Base-by-base conservation (phyloP, 495 filamentous ascomycete genomes). In the Baudoinia panamericana region DNA sequence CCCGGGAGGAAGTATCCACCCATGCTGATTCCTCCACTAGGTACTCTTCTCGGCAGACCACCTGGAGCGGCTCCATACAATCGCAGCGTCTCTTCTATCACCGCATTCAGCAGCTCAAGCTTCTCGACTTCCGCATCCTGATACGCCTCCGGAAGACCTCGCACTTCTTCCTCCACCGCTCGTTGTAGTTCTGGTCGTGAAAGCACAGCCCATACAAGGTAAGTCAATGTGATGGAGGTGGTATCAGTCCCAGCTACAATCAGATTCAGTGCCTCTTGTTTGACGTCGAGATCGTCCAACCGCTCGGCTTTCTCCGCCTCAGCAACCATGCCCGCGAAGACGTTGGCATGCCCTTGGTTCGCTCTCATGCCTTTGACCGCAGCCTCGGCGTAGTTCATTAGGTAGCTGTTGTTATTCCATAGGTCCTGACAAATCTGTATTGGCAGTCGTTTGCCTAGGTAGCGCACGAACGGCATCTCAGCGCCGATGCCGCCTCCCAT, bases 201-300 rank as follows among this genome's bases (percentile, higher is more conserved):
- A 13, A 51, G 57, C 1, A 70, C 61, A 7, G 53, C 51, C 48
- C 61, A 65, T 2, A 56, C 32, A 8, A 67, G 52, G 38, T 63
- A 70, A 0, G 64, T 68, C 18, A 70, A 30, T 0, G 62, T 63
- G 17, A 62, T 58, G 0, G 64, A 60, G 1, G 69, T 71, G 0
- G 70, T 71, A 28, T 73, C 69, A 11, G 56, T 62, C 0, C 71
- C 71, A 0, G 68, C 72, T 2, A 71, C 11, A 26, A 73, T 66
- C 21, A 71, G 69, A 0, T 41, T 46, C 16, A 56, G 48, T 0
- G 69, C 69, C 23, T 71, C 64, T 5, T 50, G 31, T 5, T 26
- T 25, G 27, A 75, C 61, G 22, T 73, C 67, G 0, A 46, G 29
- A 7, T 59, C 46, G 5, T 52, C 47, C 1, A 70, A 43, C 50